These are phyloP conservation scores for Suhomyces vadensis DNA, from an alignment of 805 yeast genomes.

Conservation along the genomic window DNA sequence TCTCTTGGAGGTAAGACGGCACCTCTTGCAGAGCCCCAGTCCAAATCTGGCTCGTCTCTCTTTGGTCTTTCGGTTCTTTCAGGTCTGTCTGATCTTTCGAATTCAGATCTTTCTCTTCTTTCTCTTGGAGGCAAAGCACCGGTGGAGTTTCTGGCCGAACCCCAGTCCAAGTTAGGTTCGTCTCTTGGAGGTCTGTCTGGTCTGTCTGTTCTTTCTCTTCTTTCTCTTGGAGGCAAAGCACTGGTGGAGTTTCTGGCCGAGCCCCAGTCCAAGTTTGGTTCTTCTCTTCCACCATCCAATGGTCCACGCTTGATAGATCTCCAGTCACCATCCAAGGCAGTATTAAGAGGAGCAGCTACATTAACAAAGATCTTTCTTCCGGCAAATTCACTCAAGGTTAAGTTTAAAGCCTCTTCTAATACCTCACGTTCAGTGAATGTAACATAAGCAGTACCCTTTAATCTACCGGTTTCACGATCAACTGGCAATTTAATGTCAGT, in stretches of 20 bases:
- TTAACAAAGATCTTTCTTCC: constrained; percentile 54
- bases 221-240: constrained; percentile 40
- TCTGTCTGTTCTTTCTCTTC: constrained; percentile 18
- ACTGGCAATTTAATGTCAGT: constrained; percentile 70
- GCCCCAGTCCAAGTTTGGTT: constrained; percentile 46
- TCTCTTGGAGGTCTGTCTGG: constrained; percentile 28
- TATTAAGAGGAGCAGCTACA: constrained; percentile 60
- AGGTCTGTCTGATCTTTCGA: constrained; percentile 22
- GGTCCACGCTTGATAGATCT: constrained; percentile 11
- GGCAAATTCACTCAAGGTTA: constrained; percentile 44
- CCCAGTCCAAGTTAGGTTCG: constrained; percentile 45
- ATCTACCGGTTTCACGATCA: constrained; percentile 62
- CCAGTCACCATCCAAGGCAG: constrained; percentile 50
- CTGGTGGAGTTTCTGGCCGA: constrained; percentile 34
- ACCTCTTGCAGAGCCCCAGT: constrained; percentile 55
- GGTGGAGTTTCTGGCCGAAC: constrained; percentile 37
- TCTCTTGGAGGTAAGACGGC: constrained; percentile 37
- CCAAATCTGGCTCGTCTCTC: constrained; percentile 58
- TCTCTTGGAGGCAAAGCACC: constrained; percentile 38
- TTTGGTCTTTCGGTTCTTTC: constrained; percentile 29
- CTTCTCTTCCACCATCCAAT: constrained; percentile 25
- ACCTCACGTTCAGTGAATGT: constrained; percentile 47
- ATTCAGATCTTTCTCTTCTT: constrained; percentile 19
- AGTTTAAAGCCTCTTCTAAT: constrained; percentile 52
- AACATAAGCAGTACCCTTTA: constrained; percentile 58